A percentile compares a stretch with the other conserved stretches of the same genome.
phyloP scores from a whole-genome alignment of 1,284 basidiomycete genomes.

The Coriolopsis trogii region DNA sequence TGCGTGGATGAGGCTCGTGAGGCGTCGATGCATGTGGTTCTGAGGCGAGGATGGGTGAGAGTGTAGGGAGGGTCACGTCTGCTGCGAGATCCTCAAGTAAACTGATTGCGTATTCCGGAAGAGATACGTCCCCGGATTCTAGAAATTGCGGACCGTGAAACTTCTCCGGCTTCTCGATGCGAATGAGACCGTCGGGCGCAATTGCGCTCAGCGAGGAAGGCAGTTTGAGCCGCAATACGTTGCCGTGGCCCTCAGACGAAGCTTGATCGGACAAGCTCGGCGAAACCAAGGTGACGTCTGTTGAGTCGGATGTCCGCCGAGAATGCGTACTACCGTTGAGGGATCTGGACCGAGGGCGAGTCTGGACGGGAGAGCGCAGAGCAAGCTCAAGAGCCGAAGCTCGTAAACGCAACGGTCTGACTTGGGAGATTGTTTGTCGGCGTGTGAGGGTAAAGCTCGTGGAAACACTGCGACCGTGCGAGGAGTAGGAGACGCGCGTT shows the following conservation, averaged over 20 bases:
- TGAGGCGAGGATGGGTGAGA: not conserved
- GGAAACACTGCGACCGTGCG: not conserved
- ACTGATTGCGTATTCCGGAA: constrained; percentile 29
- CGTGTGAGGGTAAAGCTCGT: constrained; percentile 7
- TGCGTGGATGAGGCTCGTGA: not conserved
- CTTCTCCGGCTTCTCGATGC: constrained; percentile 22
- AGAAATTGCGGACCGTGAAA: constrained; percentile 25
- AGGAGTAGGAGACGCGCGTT: constrained; percentile 22
- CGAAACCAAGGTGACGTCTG: constrained; percentile 19
- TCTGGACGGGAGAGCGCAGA: constrained; percentile 11
- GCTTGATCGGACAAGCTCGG: constrained; percentile 10
- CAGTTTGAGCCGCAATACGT: not conserved
- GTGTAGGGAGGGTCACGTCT: constrained; percentile 20
- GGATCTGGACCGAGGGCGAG: constrained; percentile 14
- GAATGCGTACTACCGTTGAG: constrained; percentile 17
- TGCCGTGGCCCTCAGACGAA: not conserved
- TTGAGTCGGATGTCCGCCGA: constrained; percentile 17
- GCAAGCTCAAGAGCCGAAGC: constrained; percentile 21
- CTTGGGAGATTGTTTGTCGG: constrained; percentile 26
- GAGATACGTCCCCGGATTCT: constrained; percentile 19
- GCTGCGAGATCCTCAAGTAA: constrained; percentile 29
- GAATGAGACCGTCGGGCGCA: constrained; percentile 13
- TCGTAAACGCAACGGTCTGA: constrained; percentile 27
- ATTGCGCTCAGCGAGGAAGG: constrained; percentile 3
- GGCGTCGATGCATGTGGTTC: not conserved